phyloP scores from a whole-genome alignment of 306 rosid genomes.

The Trifolium fragiferum region DNA sequence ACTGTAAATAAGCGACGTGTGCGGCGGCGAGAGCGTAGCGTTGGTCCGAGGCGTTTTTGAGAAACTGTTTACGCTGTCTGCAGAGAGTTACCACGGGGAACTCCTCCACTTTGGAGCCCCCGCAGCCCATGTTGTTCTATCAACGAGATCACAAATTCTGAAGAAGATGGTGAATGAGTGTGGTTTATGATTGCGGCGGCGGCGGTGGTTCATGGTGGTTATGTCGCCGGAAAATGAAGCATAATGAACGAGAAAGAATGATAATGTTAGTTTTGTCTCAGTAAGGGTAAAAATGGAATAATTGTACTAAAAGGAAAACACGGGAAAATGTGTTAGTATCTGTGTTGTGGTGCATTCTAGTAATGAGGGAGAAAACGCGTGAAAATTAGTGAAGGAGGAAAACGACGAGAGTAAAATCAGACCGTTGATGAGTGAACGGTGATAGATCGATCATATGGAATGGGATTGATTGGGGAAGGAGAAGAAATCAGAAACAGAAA shows the following conservation, averaged over 20 bases:
- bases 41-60: constrained; percentile 77
- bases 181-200: neutral
- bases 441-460: constrained; percentile 38
- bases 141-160: neutral
- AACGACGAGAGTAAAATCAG: constrained; percentile 43
- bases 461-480: constrained; percentile 27
- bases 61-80: constrained; percentile 66
- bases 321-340: neutral
- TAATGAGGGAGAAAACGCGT: constrained; percentile 25
- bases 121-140: constrained; percentile 80
- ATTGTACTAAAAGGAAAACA: neutral
- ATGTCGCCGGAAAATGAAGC: constrained; percentile 41
- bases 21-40: constrained; percentile 95
- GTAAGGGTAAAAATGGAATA: constrained; percentile 26
- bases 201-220: constrained; percentile 44
- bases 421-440: constrained; percentile 54
- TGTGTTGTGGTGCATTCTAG: neutral
- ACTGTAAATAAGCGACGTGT: constrained; percentile 80
- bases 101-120: constrained; percentile 82
- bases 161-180: neutral
- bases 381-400: constrained; percentile 44
- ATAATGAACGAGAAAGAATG: constrained; percentile 40
- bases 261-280: neutral
- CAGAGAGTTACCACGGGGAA: constrained; percentile 82
- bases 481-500: constrained; percentile 11